Evolutionary conservation across 129 eudicot species (phyloP).

Genomic region (Rutidosis leptorrhynchoides): DNA sequence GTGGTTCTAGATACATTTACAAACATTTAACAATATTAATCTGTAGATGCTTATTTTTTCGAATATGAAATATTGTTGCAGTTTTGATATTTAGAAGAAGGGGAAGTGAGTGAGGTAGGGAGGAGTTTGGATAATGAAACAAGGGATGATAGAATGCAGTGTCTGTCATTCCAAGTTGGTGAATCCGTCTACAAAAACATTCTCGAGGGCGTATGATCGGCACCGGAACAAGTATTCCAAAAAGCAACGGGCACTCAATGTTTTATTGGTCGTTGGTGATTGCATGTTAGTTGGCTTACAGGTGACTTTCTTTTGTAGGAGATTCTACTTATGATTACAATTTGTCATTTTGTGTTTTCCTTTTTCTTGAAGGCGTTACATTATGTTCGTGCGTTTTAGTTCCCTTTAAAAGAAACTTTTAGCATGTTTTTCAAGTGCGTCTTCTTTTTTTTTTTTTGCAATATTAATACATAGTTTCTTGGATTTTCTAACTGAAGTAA

Average conservation of each 20-base stretch:
- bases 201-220: constrained; percentile 83
- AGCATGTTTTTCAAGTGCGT: not conserved
- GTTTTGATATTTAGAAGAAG: constrained; percentile 28
- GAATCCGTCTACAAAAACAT: constrained; percentile 57
- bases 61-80: not conserved
- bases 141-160: constrained; percentile 97
- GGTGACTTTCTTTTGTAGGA: constrained; percentile 34
- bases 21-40: no score
- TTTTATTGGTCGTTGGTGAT: constrained; percentile 87
- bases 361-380: not conserved
- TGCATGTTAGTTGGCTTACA: constrained; percentile 91
- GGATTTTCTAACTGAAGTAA: constrained; percentile 2
- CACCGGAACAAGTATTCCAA: constrained; percentile 68
- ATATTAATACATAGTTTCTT: constrained; percentile 17
- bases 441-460: not conserved
- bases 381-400: constrained; percentile 11
- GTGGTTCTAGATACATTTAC: not conserved
- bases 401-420: constrained; percentile 13
- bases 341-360: constrained; percentile 21
- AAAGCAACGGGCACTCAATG: constrained; percentile 74
- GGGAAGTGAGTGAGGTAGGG: constrained; percentile 32
- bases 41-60: constrained; percentile 18
- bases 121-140: constrained; percentile 49
- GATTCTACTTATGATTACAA: constrained; percentile 7
- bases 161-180: constrained; percentile 93